Evolutionary conservation across 768 basidiomycete genomes (phyloP).

Genomic region (Boletus vermiculosoides): DNA sequence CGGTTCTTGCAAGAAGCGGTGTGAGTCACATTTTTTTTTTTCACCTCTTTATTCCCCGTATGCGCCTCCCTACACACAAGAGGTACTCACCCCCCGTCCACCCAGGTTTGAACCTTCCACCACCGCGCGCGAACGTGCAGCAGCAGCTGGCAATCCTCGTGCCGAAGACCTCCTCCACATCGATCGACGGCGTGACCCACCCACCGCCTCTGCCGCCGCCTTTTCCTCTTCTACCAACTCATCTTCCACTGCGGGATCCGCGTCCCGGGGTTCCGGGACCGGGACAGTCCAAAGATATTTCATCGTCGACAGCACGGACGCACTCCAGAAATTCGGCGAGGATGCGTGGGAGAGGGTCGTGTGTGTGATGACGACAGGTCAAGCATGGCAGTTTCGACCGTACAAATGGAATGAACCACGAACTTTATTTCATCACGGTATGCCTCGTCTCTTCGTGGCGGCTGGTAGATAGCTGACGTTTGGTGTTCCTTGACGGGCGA

Average conservation of each 20-base stretch:
- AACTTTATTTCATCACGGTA: conserved; percentile 91
- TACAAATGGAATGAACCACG: conserved; percentile 97
- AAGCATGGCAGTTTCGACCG: conserved; percentile 95
- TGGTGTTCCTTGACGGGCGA: background rate
- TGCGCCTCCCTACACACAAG: background rate
- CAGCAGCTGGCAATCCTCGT: conserved; percentile 66
- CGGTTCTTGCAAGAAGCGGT: conserved; percentile 87
- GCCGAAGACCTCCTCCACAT: conserved; percentile 87
- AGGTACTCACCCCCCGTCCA: background rate
- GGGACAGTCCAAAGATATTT: conserved; percentile 62
- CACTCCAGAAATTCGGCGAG: conserved; percentile 84
- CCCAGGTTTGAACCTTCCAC: conserved; percentile 72
- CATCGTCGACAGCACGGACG: conserved; percentile 90
- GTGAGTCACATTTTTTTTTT: conserved; percentile 39
- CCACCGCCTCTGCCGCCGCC: conserved; percentile 24
- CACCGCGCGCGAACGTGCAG: conserved; percentile 66
- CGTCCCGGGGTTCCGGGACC: conserved; percentile 24
- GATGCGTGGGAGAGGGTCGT: conserved; percentile 98
- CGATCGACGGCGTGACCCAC: conserved; percentile 71
- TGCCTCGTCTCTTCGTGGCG: background rate
- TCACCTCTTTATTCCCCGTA: background rate
- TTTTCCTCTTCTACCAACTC: conserved; percentile 14
- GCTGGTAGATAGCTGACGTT: background rate
- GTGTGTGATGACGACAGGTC: conserved; percentile 97
- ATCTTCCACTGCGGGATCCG: background rate